phyloP scores from a whole-genome alignment of 2,329 filamentous ascomycete genomes.

The Aspergillus fumigatiaffinis region DNA sequence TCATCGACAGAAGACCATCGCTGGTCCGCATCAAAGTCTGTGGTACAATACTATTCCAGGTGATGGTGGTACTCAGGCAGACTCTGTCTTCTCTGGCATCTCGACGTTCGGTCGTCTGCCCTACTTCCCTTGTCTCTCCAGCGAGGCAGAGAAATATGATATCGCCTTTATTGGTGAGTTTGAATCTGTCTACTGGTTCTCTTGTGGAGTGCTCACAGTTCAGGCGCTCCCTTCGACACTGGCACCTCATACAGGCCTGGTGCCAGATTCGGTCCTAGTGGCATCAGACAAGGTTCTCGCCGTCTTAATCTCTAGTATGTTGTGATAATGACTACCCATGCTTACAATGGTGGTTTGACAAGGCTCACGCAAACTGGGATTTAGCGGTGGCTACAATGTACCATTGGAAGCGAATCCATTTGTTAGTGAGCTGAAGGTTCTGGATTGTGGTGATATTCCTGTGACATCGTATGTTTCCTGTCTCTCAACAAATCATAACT shows the following conservation, averaged over 20 bases:
- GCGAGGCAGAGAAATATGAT: slow-evolving; percentile 67
- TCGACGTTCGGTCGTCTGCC: slow-evolving; percentile 77
- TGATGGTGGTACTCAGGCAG: slow-evolving; percentile 81
- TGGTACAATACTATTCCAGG: slow-evolving; percentile 84
- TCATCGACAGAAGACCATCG: slow-evolving; percentile 55
- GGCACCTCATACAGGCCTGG: slow-evolving; percentile 81
- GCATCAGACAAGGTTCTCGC: slow-evolving; percentile 81
- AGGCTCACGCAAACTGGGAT: slow-evolving; percentile 47
- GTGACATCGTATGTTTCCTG: slow-evolving; percentile 66
- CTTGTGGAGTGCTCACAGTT: not conserved
- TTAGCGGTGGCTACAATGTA: slow-evolving; percentile 82
- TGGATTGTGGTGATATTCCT: slow-evolving; percentile 81
- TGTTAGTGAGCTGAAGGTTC: slow-evolving; percentile 71
- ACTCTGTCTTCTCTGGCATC: slow-evolving; percentile 85
- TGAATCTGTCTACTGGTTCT: not conserved
- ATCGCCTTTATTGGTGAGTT: slow-evolving; percentile 74
- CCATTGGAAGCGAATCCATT: slow-evolving; percentile 76
- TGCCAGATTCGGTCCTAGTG: slow-evolving; percentile 77
- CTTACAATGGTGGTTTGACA: slow-evolving; percentile 17
- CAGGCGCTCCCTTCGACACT: slow-evolving; percentile 79
- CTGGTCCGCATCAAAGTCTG: slow-evolving; percentile 67
- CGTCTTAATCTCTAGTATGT: slow-evolving; percentile 82
- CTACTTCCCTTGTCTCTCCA: slow-evolving; percentile 73
- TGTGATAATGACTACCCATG: slow-evolving; percentile 9
- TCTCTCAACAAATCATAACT: not conserved